Evolutionary conservation across 2,329 filamentous ascomycete genomes (phyloP), one percentile per base, ranked within the genome.

Genomic region (Ceratocystis lukuohia): DNA sequence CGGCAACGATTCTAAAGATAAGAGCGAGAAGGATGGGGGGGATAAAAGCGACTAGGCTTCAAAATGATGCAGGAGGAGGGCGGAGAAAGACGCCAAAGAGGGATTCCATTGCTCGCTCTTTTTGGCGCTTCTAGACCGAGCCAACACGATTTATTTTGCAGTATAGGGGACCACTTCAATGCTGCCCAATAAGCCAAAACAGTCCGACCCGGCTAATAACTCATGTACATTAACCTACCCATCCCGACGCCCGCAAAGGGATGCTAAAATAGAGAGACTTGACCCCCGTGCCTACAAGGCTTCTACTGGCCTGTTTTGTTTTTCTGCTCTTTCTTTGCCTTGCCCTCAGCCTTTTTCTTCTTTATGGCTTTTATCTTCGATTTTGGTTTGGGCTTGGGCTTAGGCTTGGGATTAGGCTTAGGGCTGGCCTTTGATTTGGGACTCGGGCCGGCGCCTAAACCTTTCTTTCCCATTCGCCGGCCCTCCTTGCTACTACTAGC

Each of bases 1-100:
- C 48, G 76, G 75, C 4, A 75, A 75, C 71, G 73, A 72, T 22
- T 15, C 22, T 7, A 41, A 44, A 17, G 37, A 62, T n/a, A 65
- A 65, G 48, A 28, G 22, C 48, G 61, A 67, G 25, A 64, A 63
- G 46, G 25, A 56, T 22, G 62, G 62, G 59, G 17, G 33, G 22
- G 46, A 64, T 28, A 66, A 66, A 50, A 37, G 48, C 64, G 41
- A 66, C 17, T 50, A 63, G 44, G 33, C 28, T 3, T 28, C 17
- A 25, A 50, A 25, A 20, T 12, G n/a, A 50, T 50, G 46, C 46
- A 10, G 45, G n/a, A 48, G 5, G 45, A 22, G 48, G n/a, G 7
- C 48, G 22, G 48, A 25, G 22, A 12, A 50, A 50, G 20, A 22
- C 37, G 37, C 37, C 37, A 15, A 41, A 12, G 37, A 41, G 37